These are phyloP conservation scores for Daldinia decipiens DNA, from an alignment of 495 filamentous ascomycete species.

Conservation along the genomic window DNA sequence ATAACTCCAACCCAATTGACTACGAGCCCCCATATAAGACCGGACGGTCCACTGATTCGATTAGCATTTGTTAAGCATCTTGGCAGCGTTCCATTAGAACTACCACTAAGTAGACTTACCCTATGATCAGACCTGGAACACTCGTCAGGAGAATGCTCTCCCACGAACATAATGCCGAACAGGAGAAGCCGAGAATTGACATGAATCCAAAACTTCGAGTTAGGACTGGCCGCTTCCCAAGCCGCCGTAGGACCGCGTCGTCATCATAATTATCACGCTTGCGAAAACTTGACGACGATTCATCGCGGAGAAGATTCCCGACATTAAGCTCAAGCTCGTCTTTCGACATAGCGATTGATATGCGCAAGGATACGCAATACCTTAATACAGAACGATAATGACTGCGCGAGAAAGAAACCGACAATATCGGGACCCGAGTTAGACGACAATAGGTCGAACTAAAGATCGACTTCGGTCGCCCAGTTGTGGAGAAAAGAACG, in stretches of 20 bases:
- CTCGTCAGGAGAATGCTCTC: conserved; percentile 50
- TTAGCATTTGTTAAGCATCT: background rate
- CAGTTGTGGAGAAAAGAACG: conserved; percentile 3
- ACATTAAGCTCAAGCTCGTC: conserved; percentile 12
- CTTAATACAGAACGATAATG: background rate
- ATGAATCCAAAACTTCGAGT: conserved; percentile 53
- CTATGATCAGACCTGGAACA: conserved; percentile 25
- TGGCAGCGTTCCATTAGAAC: background rate
- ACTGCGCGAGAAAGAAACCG: background rate
- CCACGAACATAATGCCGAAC: conserved; percentile 59
- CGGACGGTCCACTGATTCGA: conserved; percentile 62
- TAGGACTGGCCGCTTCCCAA: conserved; percentile 5
- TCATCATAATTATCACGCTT: conserved; percentile 2
- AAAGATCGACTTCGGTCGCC: conserved; percentile 1
- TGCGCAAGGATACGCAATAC: background rate
- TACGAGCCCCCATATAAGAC: conserved; percentile 63
- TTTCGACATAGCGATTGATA: conserved; percentile 9
- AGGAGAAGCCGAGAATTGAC: conserved; percentile 60
- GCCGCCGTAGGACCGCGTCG: conserved; percentile 5
- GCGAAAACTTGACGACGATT: conserved; percentile 1
- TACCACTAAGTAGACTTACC: background rate
- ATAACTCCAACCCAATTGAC: conserved; percentile 62
- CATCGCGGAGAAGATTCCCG: conserved; percentile 6
- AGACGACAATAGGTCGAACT: conserved; percentile 2
- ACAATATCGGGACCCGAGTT: conserved; percentile 1